Evolutionary conservation across 345 rosid species (phyloP).

Genomic region (Euphorbia pulcherrima): DNA sequence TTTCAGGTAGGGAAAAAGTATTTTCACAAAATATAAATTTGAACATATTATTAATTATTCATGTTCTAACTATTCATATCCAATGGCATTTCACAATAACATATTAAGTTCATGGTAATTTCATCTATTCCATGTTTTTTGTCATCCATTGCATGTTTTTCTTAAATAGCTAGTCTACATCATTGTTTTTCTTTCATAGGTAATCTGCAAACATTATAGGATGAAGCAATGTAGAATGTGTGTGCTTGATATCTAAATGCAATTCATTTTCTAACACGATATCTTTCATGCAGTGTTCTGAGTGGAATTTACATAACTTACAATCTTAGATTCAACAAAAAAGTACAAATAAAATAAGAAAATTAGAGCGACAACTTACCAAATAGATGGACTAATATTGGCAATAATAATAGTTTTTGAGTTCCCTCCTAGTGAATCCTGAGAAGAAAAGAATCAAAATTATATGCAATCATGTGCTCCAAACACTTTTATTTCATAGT

Average conservation of each 20-base stretch:
- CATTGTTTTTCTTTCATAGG: neutral
- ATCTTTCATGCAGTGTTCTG: neutral
- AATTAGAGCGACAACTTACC: constrained; percentile 44
- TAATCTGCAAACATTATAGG: neutral
- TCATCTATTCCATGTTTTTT: neutral
- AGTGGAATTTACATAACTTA: neutral
- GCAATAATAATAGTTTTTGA: constrained; percentile 95
- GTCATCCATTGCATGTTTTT: neutral
- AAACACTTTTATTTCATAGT: neutral
- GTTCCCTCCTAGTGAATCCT: constrained; percentile 99
- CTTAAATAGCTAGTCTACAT: neutral
- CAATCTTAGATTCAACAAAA: neutral
- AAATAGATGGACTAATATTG: constrained; percentile 83
- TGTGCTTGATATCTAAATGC: neutral
- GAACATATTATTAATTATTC: neutral
- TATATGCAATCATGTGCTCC: neutral
- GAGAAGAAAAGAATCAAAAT: constrained; percentile 14
- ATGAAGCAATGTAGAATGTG: neutral
- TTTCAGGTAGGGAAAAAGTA: neutral
- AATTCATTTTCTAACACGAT: neutral
- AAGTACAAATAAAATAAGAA: constrained; percentile 1
- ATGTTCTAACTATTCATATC: neutral
- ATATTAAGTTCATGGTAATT: neutral
- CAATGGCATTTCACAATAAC: neutral
- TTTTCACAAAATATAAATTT: neutral